Evolutionary conservation across 345 rosid genomes (phyloP).

Genomic region (Erucastrum elatum): DNA sequence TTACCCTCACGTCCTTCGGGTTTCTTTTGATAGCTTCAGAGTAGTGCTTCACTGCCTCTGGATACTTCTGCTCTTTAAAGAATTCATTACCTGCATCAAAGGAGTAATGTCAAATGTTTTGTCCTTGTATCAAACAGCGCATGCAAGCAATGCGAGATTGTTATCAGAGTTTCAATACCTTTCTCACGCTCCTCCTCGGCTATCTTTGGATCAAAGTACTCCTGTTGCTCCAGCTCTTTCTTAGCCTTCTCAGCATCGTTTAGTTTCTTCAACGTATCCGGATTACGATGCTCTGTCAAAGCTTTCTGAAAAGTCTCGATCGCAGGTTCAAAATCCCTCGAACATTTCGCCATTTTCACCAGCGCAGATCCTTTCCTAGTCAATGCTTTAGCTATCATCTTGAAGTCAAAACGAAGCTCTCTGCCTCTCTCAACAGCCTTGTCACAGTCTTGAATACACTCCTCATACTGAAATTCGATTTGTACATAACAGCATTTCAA

Average conservation of each 20-base stretch:
- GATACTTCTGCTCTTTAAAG: slow-evolving; percentile 89
- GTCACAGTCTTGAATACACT: slow-evolving; percentile 87
- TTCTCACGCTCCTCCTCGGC: slow-evolving; percentile 98
- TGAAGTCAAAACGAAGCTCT: slow-evolving; percentile 90
- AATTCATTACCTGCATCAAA: slow-evolving; percentile 65
- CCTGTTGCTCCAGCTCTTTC: slow-evolving; percentile 91
- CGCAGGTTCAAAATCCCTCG: slow-evolving; percentile 76
- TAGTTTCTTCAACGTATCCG: slow-evolving; percentile 88
- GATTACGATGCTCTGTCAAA: slow-evolving; percentile 95
- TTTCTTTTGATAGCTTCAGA: slow-evolving; percentile 85
- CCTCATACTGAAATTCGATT: slow-evolving; percentile 55
- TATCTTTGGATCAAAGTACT: slow-evolving; percentile 80
- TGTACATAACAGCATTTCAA: not conserved
- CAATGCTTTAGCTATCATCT: slow-evolving; percentile 93
- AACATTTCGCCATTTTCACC: slow-evolving; percentile 70
- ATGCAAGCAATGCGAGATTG: not conserved
- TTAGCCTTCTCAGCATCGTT: slow-evolving; percentile 92
- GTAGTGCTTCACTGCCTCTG: slow-evolving; percentile 90
- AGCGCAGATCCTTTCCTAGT: slow-evolving; percentile 92
- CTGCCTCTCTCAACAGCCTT: slow-evolving; percentile 98
- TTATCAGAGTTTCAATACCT: slow-evolving; percentile 46
- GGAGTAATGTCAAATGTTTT: not conserved
- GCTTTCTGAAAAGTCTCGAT: slow-evolving; percentile 97
- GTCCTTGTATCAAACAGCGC: not conserved
- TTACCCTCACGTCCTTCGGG: slow-evolving; percentile 72